phyloP scores from a whole-genome alignment of 1,284 basidiomycete genomes.

The Sporisorium exsertum region DNA sequence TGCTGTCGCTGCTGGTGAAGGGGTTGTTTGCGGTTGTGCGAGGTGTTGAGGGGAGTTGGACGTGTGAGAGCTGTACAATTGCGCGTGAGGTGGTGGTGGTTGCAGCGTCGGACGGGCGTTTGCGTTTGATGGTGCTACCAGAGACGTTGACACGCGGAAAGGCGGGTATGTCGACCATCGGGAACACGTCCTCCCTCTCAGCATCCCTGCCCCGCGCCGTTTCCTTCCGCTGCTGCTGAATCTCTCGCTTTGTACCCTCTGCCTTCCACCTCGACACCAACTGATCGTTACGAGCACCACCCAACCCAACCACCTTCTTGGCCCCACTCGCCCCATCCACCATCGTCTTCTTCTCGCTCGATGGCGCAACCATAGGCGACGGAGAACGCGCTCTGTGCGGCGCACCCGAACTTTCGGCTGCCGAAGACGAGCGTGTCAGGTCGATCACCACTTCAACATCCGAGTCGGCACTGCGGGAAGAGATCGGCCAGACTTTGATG shows the following conservation, averaged over 20 bases:
- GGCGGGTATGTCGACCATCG: background rate
- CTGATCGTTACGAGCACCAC: background rate
- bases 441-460: conserved; percentile 17
- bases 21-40: background rate
- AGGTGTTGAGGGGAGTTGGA: background rate
- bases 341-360: background rate
- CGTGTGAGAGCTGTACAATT: background rate
- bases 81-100: background rate
- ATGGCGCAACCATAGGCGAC: background rate
- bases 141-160: background rate
- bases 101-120: background rate
- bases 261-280: background rate
- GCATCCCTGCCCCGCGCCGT: background rate
- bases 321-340: background rate
- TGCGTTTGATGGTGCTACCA: background rate
- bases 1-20: background rate
- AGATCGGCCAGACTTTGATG: background rate
- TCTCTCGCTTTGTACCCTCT: background rate
- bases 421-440: conserved; percentile 15
- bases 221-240: background rate
- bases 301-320: background rate
- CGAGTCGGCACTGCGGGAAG: background rate
- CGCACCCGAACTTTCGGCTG: conserved; percentile 1
- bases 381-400: conserved; percentile 1
- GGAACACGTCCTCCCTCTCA: background rate